These are phyloP conservation scores for Diaporthe ampelina DNA, from an alignment of 2,329 filamentous ascomycete genomes.

Conservation along the genomic window DNA sequence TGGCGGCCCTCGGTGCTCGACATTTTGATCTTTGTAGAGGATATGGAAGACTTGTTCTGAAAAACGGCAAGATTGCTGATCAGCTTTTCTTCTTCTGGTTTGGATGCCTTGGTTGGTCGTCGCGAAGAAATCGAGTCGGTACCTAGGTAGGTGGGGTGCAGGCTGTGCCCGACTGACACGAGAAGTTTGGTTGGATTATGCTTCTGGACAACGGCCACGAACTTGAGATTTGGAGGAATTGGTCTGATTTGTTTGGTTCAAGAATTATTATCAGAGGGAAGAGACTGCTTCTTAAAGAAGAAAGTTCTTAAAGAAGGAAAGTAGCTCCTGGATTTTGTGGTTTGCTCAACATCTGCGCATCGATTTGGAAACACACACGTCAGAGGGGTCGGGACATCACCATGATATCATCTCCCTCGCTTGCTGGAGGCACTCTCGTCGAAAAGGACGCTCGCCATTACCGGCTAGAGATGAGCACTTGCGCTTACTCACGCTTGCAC, in stretches of 20 bases:
- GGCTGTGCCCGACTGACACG: not conserved
- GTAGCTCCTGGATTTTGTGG: not conserved
- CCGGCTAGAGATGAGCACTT: not conserved
- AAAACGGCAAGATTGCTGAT: not conserved
- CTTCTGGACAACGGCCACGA: not conserved
- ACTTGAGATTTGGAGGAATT: not conserved
- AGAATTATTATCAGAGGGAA: not conserved
- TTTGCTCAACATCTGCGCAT: constrained; percentile 5
- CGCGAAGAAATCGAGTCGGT: not conserved
- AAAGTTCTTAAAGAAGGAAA: not conserved
- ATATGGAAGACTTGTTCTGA: not conserved
- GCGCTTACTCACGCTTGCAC: constrained; percentile 1
- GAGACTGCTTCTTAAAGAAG: not conserved
- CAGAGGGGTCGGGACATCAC: constrained; percentile 30
- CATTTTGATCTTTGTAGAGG: constrained; percentile 64
- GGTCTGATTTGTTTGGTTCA: not conserved
- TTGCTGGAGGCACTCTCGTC: constrained; percentile 4
- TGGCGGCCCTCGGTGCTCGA: constrained; percentile 76
- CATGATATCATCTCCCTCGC: constrained; percentile 27
- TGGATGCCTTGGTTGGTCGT: not conserved
- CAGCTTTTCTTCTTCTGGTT: not conserved
- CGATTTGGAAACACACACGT: constrained; percentile 24
- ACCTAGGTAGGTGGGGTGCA: not conserved
- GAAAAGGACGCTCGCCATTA: not conserved
- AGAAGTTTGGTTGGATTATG: not conserved